Conservation (phyloP, 805 yeast genomes). For the Pichia thaimueangensis region DNA sequence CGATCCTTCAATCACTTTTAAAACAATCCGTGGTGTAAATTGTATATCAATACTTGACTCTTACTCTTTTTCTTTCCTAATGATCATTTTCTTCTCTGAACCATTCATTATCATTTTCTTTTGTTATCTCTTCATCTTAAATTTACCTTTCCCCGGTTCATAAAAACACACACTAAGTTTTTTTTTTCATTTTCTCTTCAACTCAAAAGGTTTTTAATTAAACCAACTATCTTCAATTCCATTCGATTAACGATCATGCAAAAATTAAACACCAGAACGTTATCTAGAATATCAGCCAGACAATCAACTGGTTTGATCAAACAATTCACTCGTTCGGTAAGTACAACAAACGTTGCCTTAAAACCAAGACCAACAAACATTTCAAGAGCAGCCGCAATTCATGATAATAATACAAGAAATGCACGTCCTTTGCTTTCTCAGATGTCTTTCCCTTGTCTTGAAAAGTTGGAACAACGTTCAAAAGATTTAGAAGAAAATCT, state of each 20-base stretch:
- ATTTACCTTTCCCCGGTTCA: too few species aligned
- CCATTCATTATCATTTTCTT: too few species aligned
- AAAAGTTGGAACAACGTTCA: constrained; percentile 56
- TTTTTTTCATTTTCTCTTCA: too few species aligned
- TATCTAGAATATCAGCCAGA: not conserved
- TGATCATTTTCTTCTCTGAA: too few species aligned
- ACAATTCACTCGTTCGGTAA: not conserved
- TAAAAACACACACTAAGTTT: too few species aligned
- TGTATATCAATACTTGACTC: too few species aligned
- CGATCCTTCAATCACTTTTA: too few species aligned
- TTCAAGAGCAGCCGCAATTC: constrained; percentile 5
- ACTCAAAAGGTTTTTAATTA: too few species aligned
- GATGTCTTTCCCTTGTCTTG: constrained; percentile 79
- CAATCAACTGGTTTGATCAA: not conserved
- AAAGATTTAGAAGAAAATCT: constrained; percentile 29
- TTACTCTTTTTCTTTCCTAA: too few species aligned
- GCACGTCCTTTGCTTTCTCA: constrained; percentile 31
- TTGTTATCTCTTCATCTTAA: too few species aligned
- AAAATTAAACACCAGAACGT: not conserved
- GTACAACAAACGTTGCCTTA: constrained; percentile 1
- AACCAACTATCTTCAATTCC: not conserved
- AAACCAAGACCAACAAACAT: constrained; percentile 12
- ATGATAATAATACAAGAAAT: constrained; percentile 1
- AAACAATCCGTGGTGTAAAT: too few species aligned
- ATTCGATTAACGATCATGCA: not conserved